A percentile compares a stretch with the other conserved stretches of the same genome.
These are phyloP conservation scores for Nicotiana sylvestris DNA, from an alignment of 257 asterid species.

Conservation along the genomic window DNA sequence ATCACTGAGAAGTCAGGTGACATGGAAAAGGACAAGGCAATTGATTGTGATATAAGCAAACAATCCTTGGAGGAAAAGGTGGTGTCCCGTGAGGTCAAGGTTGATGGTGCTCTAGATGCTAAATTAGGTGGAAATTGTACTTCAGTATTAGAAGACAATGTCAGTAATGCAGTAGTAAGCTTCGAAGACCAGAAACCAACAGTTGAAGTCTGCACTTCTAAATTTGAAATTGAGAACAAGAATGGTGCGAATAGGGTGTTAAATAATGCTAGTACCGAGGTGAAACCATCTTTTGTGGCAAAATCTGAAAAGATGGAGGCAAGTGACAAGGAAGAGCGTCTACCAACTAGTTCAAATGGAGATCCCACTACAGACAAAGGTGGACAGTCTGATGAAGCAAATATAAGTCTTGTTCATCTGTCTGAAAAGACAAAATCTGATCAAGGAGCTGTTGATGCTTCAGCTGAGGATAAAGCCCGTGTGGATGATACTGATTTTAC, in stretches of 20 bases:
- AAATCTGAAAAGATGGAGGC: constrained; percentile 25
- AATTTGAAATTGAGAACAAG: constrained; percentile 17
- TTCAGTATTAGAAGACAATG: constrained; percentile 19
- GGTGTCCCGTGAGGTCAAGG: constrained; percentile 11
- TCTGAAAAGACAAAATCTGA: constrained; percentile 20
- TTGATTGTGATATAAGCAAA: constrained; percentile 23
- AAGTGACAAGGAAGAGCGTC: constrained; percentile 20
- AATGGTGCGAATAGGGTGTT: constrained; percentile 25
- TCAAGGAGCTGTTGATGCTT: constrained; percentile 5
- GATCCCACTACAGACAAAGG: constrained; percentile 23
- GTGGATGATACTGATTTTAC: constrained; percentile 19
- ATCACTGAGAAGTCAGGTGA: constrained; percentile 31
- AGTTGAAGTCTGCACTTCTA: constrained; percentile 24
- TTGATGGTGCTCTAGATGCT: constrained; percentile 22
- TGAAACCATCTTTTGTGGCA: constrained; percentile 16
- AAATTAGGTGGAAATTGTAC: constrained; percentile 19
- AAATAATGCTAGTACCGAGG: constrained; percentile 8
- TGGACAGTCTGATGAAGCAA: constrained; percentile 29
- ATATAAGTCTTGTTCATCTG: constrained; percentile 9
- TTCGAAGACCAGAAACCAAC: constrained; percentile 21
- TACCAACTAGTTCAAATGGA: constrained; percentile 13
- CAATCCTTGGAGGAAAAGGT: constrained; percentile 26
- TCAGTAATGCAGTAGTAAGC: constrained; percentile 9
- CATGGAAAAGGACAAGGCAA: constrained; percentile 24
- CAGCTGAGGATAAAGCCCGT: constrained; percentile 18